Base-by-base conservation (phyloP, 306 rosid species). In the Coriaria nepalensis region DNA sequence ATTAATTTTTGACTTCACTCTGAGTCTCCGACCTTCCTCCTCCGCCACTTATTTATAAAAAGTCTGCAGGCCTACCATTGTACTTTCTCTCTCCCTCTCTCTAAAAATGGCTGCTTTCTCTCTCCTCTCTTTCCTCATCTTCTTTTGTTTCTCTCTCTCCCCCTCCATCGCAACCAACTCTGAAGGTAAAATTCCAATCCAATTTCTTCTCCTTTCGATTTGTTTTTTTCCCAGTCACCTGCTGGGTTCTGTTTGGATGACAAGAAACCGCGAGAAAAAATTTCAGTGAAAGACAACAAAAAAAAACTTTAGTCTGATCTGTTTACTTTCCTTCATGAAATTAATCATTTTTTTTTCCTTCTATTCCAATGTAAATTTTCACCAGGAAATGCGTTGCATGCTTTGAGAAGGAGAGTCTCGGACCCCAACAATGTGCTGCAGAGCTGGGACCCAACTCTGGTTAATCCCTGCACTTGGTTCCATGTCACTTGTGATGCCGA, bases 381-480 rank as follows among this genome's bases (percentile, higher is more conserved):
- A 38, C 52, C 64, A 88, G 97, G 95, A 68, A 84, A 73, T 67
- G 95, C 93, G 62, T 66, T 88, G 67, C 81, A 78, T 79, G 86
- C 77, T 57, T 50, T 78, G 54, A 81, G 87, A 71, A 84, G 65
- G 55, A 81, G 77, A 47, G 62, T 88, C 33, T 60, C 67, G 50
- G 94, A 85, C 66, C 82, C 85, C 59, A 79, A 80, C 63, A 81
- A 85, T 43, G 81, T 81, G 47, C 69, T 90, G 15, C 94, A 85
- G 70, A 90, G 94, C 66, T 90, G 98, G 98, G 98, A 90, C 83
- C 98, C 98, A 40, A 90, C 98, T 8, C 73, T 90, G 71, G 98
- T 90, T 59, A 79, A 90, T 79, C 93, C 98, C 8, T 90, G 98
- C 76, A 90, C 95, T 52, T 90, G 98, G 98, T 90, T 90, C 62